A percentile compares a stretch with the other conserved stretches of the same genome.
phyloP scores from a whole-genome alignment of 768 basidiomycete species.

The Dacryopinax primogenitus region DNA sequence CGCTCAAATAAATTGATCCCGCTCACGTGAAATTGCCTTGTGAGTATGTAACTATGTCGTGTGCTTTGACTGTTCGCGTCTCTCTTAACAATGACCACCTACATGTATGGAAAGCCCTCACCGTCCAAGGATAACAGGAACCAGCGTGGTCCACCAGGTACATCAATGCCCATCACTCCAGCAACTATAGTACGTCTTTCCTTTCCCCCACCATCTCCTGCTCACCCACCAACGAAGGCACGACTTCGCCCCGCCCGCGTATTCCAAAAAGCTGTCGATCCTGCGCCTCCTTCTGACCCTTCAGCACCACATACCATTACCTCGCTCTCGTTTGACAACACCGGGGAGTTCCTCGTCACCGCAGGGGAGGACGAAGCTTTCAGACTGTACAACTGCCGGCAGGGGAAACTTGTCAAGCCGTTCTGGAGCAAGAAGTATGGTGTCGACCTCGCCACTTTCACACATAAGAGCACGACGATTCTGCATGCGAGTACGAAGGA shows the following conservation, averaged over 20 bases:
- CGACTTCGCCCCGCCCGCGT: constrained; percentile 82
- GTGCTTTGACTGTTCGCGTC: too few relatives aligned
- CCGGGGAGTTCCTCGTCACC: constrained; percentile 74
- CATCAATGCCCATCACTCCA: constrained; percentile 10
- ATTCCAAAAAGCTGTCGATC: constrained; percentile 66
- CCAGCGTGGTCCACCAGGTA: neutral
- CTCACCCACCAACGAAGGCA: constrained; percentile 30
- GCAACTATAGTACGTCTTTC: constrained; percentile 10
- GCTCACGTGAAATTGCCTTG: neutral
- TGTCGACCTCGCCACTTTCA: constrained; percentile 85
- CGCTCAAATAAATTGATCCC: neutral
- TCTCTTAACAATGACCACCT: too few relatives aligned
- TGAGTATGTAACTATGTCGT: too few relatives aligned
- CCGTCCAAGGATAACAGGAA: neutral
- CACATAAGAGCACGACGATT: constrained; percentile 75
- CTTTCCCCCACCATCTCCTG: neutral
- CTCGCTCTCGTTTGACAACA: constrained; percentile 80
- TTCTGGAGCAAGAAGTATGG: constrained; percentile 94
- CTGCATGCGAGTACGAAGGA: constrained; percentile 89
- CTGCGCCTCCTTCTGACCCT: constrained; percentile 36
- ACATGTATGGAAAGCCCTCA: constrained; percentile 23
- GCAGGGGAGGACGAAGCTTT: constrained; percentile 89
- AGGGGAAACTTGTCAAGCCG: constrained; percentile 74
- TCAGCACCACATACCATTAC: constrained; percentile 63
- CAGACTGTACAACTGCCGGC: constrained; percentile 74